phyloP scores from a whole-genome alignment of 805 yeast species.

The Zygoascus biomembranicola region DNA sequence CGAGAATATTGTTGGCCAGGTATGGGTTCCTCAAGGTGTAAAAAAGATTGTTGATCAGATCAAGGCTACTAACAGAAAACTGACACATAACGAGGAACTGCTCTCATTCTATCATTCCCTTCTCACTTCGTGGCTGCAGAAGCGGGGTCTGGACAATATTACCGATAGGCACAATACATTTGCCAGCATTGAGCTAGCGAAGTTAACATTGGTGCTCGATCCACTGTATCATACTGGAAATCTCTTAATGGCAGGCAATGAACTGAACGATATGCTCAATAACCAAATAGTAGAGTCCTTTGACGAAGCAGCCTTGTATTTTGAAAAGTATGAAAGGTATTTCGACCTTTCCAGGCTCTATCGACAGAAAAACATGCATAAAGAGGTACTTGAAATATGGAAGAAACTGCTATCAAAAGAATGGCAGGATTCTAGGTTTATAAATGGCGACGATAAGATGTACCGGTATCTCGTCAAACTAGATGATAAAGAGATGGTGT shows the following conservation, averaged over 20 bases:
- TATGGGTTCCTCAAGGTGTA: slow-evolving; percentile 26
- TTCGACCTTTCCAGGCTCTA: slow-evolving; percentile 25
- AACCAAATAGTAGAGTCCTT: slow-evolving; percentile 12
- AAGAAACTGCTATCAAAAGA: slow-evolving; percentile 20
- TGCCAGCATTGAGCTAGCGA: slow-evolving; percentile 25
- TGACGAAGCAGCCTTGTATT: slow-evolving; percentile 18
- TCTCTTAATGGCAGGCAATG: neutral
- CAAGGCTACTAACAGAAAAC: neutral
- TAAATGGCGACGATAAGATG: slow-evolving; percentile 22
- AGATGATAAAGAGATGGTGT: slow-evolving; percentile 26
- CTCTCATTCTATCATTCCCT: slow-evolving; percentile 9
- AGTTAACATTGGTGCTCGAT: slow-evolving; percentile 19
- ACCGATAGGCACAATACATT: slow-evolving; percentile 22
- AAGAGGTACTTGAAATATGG: slow-evolving; percentile 22
- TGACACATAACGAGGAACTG: neutral
- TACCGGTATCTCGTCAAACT: slow-evolving; percentile 19
- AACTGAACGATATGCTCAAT: neutral
- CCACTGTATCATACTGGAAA: slow-evolving; percentile 7
- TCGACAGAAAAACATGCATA: slow-evolving; percentile 16
- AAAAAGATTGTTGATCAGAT: neutral
- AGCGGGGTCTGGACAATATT: slow-evolving; percentile 24
- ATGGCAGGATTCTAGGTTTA: slow-evolving; percentile 19
- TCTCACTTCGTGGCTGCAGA: slow-evolving; percentile 24
- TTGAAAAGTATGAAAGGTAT: slow-evolving; percentile 18
- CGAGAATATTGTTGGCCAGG: slow-evolving; percentile 18